Evolutionary conservation across 75 land plant species (phyloP).

Genomic region (Cupressus sempervirens): DNA sequence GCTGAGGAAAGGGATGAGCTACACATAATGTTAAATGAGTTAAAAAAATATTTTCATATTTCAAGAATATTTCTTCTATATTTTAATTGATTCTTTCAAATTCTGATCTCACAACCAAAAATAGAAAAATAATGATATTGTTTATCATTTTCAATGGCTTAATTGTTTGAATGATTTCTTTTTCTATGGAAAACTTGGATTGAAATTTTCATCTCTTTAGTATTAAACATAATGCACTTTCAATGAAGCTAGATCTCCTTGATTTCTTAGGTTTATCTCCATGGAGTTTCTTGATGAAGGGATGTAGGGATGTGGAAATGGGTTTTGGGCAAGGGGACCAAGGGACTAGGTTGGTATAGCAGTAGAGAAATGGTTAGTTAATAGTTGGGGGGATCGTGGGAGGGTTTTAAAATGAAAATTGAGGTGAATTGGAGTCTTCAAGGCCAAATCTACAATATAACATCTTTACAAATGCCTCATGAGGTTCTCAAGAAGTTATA

Average conservation of each 20-base stretch:
- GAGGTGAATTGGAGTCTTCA: no score
- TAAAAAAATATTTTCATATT: slow-evolving; percentile 13
- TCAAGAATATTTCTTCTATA: neutral
- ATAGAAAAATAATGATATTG: neutral
- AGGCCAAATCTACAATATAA: no score
- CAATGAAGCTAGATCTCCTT: neutral
- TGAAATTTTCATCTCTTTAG: neutral
- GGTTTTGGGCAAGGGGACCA: no score
- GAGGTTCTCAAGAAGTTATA: no score
- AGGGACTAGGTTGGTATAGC: no score
- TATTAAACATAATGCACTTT: neutral
- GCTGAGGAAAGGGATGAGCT: slow-evolving; percentile 63
- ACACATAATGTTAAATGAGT: slow-evolving; percentile 45
- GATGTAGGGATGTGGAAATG: no score
- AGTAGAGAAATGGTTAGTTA: no score
- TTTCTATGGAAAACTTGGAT: neutral
- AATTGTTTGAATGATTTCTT: neutral
- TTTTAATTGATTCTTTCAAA: neutral
- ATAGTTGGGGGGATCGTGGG: no score
- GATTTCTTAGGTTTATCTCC: neutral
- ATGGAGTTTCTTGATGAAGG: neutral
- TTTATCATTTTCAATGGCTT: neutral
- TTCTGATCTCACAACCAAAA: neutral
- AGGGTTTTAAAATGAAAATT: no score
- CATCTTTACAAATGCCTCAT: no score